phyloP scores from a whole-genome alignment of 2,329 filamentous ascomycete species.

The Monosporascus sp. region DNA sequence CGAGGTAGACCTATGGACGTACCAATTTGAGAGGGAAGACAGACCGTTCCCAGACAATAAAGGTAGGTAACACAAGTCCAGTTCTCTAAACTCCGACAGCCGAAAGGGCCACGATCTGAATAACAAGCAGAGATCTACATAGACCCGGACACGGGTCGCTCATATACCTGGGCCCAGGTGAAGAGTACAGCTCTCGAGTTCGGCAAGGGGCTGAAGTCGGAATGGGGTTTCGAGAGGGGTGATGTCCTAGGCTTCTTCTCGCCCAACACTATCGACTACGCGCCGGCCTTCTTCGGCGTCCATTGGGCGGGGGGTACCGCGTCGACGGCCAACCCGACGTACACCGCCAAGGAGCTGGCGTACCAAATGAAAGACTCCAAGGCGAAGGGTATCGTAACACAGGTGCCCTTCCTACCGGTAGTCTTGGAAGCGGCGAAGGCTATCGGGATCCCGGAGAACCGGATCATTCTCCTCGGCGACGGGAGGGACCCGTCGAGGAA shows the following conservation, averaged over 20 bases:
- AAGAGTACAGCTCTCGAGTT: slow-evolving; percentile 66
- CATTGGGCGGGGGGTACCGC: slow-evolving; percentile 79
- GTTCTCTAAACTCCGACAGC: neutral
- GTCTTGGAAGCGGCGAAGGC: slow-evolving; percentile 63
- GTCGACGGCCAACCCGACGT: slow-evolving; percentile 84
- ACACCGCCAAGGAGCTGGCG: slow-evolving; percentile 76
- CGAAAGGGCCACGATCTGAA: slow-evolving; percentile 1
- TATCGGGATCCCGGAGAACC: slow-evolving; percentile 64
- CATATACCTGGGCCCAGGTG: slow-evolving; percentile 66
- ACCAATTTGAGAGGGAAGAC: slow-evolving; percentile 67
- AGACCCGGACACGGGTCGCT: slow-evolving; percentile 62
- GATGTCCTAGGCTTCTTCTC: slow-evolving; percentile 80
- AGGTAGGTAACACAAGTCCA: slow-evolving; percentile 51
- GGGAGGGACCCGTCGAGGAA: slow-evolving; percentile 50
- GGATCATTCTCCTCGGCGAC: slow-evolving; percentile 73
- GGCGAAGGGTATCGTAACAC: slow-evolving; percentile 71
- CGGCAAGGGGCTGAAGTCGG: slow-evolving; percentile 68
- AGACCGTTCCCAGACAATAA: slow-evolving; percentile 65
- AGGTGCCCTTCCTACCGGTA: slow-evolving; percentile 57
- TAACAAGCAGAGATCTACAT: slow-evolving; percentile 62
- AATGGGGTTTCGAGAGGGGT: slow-evolving; percentile 74
- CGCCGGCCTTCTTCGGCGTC: slow-evolving; percentile 68
- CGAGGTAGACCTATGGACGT: slow-evolving; percentile 69
- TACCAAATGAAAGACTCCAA: slow-evolving; percentile 77
- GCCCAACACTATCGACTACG: slow-evolving; percentile 81